Percentiles rank a stretch among this genome's conserved stretches.
Evolutionary conservation across 2,329 filamentous ascomycete species (phyloP).

Genomic region (Akanthomyces muscarius): DNA sequence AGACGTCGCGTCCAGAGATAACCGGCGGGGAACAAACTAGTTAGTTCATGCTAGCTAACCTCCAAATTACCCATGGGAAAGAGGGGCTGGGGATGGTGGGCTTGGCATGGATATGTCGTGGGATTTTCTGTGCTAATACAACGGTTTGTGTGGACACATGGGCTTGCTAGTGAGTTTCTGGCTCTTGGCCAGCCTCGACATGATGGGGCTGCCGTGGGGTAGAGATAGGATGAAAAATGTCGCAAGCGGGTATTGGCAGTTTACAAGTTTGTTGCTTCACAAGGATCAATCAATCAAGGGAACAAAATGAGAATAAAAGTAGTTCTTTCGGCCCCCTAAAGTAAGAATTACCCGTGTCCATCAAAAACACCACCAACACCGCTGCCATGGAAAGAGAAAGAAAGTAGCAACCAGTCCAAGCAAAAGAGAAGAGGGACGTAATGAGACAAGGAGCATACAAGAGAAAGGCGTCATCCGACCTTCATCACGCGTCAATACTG

Average conservation of each 20-base stretch:
- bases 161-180: too few relatives aligned
- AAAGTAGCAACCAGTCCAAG: background rate
- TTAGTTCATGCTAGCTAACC: background rate
- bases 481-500: background rate
- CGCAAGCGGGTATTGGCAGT: too few relatives aligned
- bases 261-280: background rate
- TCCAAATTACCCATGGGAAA: background rate
- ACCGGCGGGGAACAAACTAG: background rate
- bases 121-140: too few relatives aligned
- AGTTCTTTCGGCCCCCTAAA: background rate
- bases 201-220: background rate
- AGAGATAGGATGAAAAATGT: too few relatives aligned
- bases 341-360: conserved; percentile 11
- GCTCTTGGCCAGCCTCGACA: background rate
- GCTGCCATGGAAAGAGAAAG: conserved; percentile 16
- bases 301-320: background rate
- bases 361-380: conserved; percentile 15
- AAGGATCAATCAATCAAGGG: background rate
- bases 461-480: conserved; percentile 15
- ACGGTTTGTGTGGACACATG: too few relatives aligned
- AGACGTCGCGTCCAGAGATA: background rate
- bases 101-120: background rate
- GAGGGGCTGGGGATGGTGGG: background rate
- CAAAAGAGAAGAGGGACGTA: background rate
- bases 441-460: background rate